Conservation (phyloP, 2,329 filamentous ascomycete species). For the Fusarium nisikadoi region DNA sequence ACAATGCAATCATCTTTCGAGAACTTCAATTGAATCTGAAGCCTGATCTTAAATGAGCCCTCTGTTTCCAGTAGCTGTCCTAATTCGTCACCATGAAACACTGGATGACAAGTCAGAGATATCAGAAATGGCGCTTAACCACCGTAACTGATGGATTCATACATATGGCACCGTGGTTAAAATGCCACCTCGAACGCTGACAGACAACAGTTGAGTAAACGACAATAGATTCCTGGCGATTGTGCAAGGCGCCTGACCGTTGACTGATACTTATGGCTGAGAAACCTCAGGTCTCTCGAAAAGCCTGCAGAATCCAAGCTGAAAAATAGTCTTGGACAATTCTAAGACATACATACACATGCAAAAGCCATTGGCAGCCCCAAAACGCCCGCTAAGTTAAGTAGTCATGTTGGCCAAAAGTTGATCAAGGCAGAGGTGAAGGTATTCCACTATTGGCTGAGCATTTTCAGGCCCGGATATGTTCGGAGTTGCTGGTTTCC, state of each 20-base stretch:
- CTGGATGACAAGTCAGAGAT: neutral
- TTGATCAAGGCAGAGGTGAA: neutral
- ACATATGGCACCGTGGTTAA: neutral
- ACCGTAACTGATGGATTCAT: neutral
- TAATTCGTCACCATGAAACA: slow-evolving; percentile 10
- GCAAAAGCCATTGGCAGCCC: neutral
- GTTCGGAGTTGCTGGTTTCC: neutral
- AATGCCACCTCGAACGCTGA: neutral
- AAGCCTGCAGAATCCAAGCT: neutral
- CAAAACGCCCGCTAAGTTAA: neutral
- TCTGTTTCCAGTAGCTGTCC: neutral
- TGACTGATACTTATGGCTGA: neutral
- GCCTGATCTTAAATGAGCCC: neutral
- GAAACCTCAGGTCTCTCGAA: neutral
- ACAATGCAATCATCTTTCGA: neutral
- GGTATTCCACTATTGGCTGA: too few relatives aligned
- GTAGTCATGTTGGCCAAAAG: neutral
- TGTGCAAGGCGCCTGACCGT: neutral
- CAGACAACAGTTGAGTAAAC: slow-evolving; percentile 10
- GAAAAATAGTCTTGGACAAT: neutral
- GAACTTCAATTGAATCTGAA: neutral
- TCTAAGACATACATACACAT: neutral
- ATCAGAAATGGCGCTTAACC: neutral
- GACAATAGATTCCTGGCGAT: neutral
- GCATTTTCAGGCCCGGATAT: neutral